Base-by-base conservation (phyloP, 2,329 filamentous ascomycete species). In the Colletotrichum eleusines region DNA sequence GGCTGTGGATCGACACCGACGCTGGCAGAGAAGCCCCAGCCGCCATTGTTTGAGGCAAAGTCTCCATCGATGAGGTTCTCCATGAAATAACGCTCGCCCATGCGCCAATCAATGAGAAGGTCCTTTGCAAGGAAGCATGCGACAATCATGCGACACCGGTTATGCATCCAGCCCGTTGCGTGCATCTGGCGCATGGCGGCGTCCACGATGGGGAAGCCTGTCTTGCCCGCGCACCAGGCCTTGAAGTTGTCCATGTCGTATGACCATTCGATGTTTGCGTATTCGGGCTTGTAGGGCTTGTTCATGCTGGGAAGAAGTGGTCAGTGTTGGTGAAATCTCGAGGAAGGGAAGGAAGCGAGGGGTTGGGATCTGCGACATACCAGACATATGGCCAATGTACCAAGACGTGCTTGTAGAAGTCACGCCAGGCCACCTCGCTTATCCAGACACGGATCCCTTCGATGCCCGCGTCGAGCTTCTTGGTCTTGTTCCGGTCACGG, bases 321-420 rank as follows among this genome's bases (percentile, higher is more conserved):
- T 63, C 38, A 62, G 65, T 8, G 33, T 55, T 33, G 26, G 38
- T 28, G 53, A 2, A 26, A 18, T 42, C 35, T 33, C 26, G n/a
- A 16, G 16, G 9, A 12, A 33, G 16, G 23, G 26, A 20, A 20
- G 40, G 8, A 18, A 44, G 23, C 12, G 26, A 8, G 23, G 48
- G 18, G 35, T 6, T 8, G 18, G 33, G 33, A 57, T 12, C 26
- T 5, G 35, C 18, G 33, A 79, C 86, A 77, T 80, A 90, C 90
- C 91, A 94, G 8, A 94, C 85, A 75, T 94, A 95, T 0, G 95
- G 95, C 93, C 94, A 97, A 71, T 95, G 84, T 0, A 91, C 92
- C 6, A 97, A 82, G 3, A 97, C 92, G 78, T 96, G 93, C 76
- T 91, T 94, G 82, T 97, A 97, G 76, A 97, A 97, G 76, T 97